Conservation (phyloP, 768 basidiomycete species). For the Leccinum uliginosum region DNA sequence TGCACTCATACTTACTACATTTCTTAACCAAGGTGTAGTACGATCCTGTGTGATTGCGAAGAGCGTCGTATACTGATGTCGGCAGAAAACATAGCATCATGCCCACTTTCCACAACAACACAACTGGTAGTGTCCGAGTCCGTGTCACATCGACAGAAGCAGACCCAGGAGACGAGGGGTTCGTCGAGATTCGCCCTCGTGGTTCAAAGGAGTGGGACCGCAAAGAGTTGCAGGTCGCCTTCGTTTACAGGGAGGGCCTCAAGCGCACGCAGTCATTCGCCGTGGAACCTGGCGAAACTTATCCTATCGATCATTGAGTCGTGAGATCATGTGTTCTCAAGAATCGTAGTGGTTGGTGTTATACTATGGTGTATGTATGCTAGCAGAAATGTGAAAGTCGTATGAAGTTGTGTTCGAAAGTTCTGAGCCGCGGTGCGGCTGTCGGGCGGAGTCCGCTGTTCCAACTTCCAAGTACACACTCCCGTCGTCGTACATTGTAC, state of each 20-base stretch:
- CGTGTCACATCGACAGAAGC: background rate
- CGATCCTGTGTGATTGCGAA: background rate
- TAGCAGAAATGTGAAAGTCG: background rate
- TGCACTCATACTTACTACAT: background rate
- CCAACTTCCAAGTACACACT: too few relatives aligned
- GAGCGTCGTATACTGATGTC: background rate
- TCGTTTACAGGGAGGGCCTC: background rate
- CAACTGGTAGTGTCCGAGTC: fast-evolving
- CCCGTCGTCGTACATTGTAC: too few relatives aligned
- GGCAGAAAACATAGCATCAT: background rate
- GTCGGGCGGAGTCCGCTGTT: too few relatives aligned
- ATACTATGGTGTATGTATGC: background rate
- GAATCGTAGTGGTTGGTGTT: background rate
- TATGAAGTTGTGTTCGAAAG: background rate
- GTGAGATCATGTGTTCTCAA: background rate
- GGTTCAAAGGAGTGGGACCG: background rate
- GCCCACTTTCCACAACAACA: too few relatives aligned
- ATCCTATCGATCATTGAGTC: background rate
- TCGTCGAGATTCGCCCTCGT: background rate
- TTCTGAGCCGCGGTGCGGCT: background rate
- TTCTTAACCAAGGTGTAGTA: background rate
- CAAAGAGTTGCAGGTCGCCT: background rate
- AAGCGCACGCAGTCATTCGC: background rate
- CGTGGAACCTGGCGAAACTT: background rate
- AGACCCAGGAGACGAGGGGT: background rate